These are phyloP conservation scores for Suillus fuscotomentosus DNA, from an alignment of 768 basidiomycete genomes.

Conservation along the genomic window DNA sequence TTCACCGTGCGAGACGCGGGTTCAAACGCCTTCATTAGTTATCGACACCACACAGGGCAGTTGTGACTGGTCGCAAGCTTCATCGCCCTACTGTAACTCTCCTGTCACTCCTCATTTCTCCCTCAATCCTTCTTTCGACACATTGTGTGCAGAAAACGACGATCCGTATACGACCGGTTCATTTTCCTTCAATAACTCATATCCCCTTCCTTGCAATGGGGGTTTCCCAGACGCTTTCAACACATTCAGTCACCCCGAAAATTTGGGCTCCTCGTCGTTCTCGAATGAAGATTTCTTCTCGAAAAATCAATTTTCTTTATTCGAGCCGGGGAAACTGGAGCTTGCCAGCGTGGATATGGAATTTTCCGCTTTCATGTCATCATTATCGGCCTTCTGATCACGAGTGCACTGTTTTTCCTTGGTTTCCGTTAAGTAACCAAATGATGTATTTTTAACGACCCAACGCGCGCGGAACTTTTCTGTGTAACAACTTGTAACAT, in stretches of 20 bases:
- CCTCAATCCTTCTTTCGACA: slow-evolving; percentile 31
- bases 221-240: slow-evolving; percentile 21
- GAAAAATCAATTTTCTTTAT: slow-evolving; percentile 25
- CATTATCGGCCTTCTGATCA: slow-evolving; percentile 29
- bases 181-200: slow-evolving; percentile 16
- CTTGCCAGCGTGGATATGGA: slow-evolving; percentile 23
- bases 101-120: slow-evolving; percentile 41
- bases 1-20: slow-evolving; percentile 16
- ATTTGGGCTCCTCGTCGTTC: slow-evolving; percentile 10
- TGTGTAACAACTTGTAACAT: slow-evolving; percentile 3
- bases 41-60: slow-evolving; percentile 38
- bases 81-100: slow-evolving; percentile 44
- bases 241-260: slow-evolving; percentile 15
- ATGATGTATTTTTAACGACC: slow-evolving; percentile 27
- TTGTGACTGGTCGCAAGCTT: slow-evolving; percentile 39
- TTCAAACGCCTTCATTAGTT: slow-evolving; percentile 33
- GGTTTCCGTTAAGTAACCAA: slow-evolving; percentile 11
- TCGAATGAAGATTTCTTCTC: slow-evolving; percentile 24
- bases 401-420: slow-evolving; percentile 6
- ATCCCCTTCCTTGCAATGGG: slow-evolving; percentile 14
- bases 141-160: slow-evolving; percentile 17
- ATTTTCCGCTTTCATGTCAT: slow-evolving; percentile 30
- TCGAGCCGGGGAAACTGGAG: slow-evolving; percentile 21
- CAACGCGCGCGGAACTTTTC: slow-evolving; percentile 14
- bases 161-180: slow-evolving; percentile 18